A percentile compares a stretch with the other conserved stretches of the same genome.
Evolutionary conservation across 2,329 filamentous ascomycete genomes (phyloP).

Genomic region (Peltaster fructicola): DNA sequence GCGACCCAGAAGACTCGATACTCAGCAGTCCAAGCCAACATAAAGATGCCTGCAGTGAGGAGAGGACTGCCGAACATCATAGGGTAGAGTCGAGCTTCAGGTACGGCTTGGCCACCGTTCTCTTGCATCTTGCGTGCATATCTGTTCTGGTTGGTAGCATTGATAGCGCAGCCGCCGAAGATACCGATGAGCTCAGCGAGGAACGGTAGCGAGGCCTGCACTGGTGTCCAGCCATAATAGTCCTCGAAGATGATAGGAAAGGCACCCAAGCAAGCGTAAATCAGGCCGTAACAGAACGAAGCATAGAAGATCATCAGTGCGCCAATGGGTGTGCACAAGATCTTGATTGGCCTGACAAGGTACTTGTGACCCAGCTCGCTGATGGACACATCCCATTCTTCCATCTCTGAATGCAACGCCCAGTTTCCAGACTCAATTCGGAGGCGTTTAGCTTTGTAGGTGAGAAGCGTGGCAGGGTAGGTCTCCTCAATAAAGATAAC

Average conservation of each 20-base stretch:
- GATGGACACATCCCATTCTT: constrained; percentile 23
- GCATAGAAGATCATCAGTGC: constrained; percentile 32
- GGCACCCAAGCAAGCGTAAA: constrained; percentile 29
- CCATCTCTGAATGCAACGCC: constrained; percentile 27
- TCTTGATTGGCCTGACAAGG: constrained; percentile 23
- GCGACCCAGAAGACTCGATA: constrained; percentile 23
- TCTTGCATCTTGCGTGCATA: constrained; percentile 22
- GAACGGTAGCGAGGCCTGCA: constrained; percentile 28
- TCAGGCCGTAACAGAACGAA: constrained; percentile 28
- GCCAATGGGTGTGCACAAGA: constrained; percentile 32
- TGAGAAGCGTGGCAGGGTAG: constrained; percentile 23
- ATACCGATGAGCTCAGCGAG: constrained; percentile 29
- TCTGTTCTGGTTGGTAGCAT: constrained; percentile 30
- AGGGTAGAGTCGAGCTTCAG: constrained; percentile 23
- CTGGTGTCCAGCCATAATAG: constrained; percentile 23
- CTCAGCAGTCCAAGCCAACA: constrained; percentile 25
- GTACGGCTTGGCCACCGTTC: constrained; percentile 17
- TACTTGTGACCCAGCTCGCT: constrained; percentile 26
- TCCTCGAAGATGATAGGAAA: constrained; percentile 31
- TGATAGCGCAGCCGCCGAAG: constrained; percentile 22
- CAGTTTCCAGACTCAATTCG: constrained; percentile 23
- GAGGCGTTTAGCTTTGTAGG: constrained; percentile 21
- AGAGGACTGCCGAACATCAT: constrained; percentile 27
- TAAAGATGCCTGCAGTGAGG: constrained; percentile 27
- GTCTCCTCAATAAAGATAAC: constrained; percentile 23